Evolutionary conservation across 2,329 filamentous ascomycete species (phyloP).

Genomic region (Xylaria multiplex): DNA sequence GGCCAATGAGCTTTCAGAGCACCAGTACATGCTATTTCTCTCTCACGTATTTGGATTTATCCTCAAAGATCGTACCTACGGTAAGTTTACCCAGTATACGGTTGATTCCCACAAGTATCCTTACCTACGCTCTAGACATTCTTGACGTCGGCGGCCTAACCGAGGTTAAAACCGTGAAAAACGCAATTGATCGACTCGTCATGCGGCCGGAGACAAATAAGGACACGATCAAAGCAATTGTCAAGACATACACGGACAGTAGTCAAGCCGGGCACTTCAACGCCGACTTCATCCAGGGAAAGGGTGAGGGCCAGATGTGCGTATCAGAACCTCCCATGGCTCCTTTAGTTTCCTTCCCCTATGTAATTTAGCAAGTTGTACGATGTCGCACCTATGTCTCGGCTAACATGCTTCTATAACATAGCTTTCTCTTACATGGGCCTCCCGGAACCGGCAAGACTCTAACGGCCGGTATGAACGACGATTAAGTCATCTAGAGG

Average conservation of each 20-base stretch:
- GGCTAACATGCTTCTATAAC: no score
- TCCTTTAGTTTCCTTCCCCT: no score
- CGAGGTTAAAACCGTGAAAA: slow-evolving; percentile 28
- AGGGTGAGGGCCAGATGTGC: slow-evolving; percentile 34
- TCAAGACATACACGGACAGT: slow-evolving; percentile 31
- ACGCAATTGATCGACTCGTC: slow-evolving; percentile 33
- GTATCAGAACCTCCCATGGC: no score
- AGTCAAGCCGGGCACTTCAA: slow-evolving; percentile 23
- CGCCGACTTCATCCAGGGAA: slow-evolving; percentile 37
- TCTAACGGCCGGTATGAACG: slow-evolving; percentile 27
- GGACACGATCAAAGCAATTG: slow-evolving; percentile 35
- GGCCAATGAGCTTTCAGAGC: slow-evolving; percentile 26
- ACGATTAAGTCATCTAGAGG: neutral
- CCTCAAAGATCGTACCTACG: slow-evolving; percentile 34
- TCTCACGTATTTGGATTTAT: slow-evolving; percentile 37
- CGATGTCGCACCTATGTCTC: no score
- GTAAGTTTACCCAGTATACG: slow-evolving; percentile 6
- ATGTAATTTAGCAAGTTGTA: no score
- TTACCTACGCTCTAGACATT: slow-evolving; percentile 21
- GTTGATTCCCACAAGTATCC: neutral
- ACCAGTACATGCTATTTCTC: slow-evolving; percentile 34
- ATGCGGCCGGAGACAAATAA: slow-evolving; percentile 36
- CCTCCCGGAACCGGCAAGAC: slow-evolving; percentile 36
- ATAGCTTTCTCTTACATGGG: slow-evolving; percentile 29
- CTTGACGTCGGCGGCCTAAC: slow-evolving; percentile 27